Percentiles rank a stretch among this genome's conserved stretches.
These are phyloP conservation scores for Stromatinia cepivora DNA, from an alignment of 2,329 filamentous ascomycete species.

Conservation along the genomic window DNA sequence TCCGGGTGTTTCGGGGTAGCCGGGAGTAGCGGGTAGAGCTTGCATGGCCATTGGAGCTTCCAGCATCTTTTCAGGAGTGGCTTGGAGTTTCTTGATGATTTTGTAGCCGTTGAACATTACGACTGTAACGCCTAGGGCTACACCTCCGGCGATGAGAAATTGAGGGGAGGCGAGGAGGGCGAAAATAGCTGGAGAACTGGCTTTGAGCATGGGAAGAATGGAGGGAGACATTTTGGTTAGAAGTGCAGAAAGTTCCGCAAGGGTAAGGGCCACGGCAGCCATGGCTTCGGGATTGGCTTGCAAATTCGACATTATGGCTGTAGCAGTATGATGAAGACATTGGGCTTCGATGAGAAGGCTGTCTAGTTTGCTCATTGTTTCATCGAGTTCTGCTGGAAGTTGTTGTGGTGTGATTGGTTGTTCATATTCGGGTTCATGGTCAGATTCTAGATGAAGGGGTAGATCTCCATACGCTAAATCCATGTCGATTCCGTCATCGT, in stretches of 20 bases:
- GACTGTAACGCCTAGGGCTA: constrained; percentile 89
- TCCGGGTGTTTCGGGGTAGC: neutral
- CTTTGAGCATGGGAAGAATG: constrained; percentile 73
- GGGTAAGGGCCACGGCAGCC: constrained; percentile 86
- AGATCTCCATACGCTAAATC: constrained; percentile 86
- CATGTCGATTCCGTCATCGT: constrained; percentile 69
- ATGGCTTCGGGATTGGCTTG: constrained; percentile 86
- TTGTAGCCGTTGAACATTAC: constrained; percentile 97
- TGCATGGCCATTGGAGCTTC: constrained; percentile 27
- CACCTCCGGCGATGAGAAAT: constrained; percentile 88
- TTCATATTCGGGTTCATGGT: constrained; percentile 29
- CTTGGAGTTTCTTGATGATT: constrained; percentile 83
- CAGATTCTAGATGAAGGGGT: constrained; percentile 55
- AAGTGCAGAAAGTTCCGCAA: constrained; percentile 86
- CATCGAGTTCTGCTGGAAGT: constrained; percentile 59
- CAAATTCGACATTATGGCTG: constrained; percentile 76
- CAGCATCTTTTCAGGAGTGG: constrained; percentile 31
- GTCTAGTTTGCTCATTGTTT: constrained; percentile 74
- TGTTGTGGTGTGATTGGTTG: constrained; percentile 49
- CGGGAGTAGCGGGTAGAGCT: neutral
- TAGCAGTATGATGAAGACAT: constrained; percentile 82
- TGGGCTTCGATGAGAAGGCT: constrained; percentile 80
- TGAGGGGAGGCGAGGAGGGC: constrained; percentile 85
- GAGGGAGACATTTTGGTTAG: constrained; percentile 81
- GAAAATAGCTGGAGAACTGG: constrained; percentile 80